phyloP scores from a whole-genome alignment of 2,329 filamentous ascomycete species.

The Trichoderma breve region DNA sequence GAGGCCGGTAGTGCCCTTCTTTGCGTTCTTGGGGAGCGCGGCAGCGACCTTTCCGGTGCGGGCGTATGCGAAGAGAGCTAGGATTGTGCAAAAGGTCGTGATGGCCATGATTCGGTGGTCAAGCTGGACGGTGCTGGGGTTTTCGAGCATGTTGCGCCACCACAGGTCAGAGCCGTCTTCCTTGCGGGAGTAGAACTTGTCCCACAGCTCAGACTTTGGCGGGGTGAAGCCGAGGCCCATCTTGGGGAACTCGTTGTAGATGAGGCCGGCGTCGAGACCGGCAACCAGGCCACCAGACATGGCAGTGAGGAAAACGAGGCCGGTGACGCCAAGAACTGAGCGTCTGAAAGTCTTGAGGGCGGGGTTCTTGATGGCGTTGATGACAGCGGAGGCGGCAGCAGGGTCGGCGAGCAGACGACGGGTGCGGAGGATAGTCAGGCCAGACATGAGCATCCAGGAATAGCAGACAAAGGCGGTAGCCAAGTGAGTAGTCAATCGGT shows the following conservation, averaged over 20 bases:
- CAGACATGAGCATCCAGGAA: conserved; percentile 88
- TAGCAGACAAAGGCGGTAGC: conserved; percentile 92
- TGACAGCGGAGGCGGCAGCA: conserved; percentile 55
- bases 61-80: conserved; percentile 78
- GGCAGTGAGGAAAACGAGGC: conserved; percentile 81
- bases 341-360: conserved; percentile 71
- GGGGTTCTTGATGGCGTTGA: conserved; percentile 63
- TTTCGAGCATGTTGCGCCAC: conserved; percentile 98
- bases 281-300: conserved; percentile 94
- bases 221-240: conserved; percentile 87
- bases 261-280: conserved; percentile 90
- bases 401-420: conserved; percentile 69
- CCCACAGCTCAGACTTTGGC: conserved; percentile 78
- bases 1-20: conserved; percentile 71
- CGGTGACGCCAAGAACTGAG: conserved; percentile 66
- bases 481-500: conserved; percentile 85
- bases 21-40: conserved; percentile 61
- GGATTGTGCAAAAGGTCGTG: conserved; percentile 79
- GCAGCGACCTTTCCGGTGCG: conserved; percentile 59
- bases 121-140: conserved; percentile 91
- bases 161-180: conserved; percentile 78
- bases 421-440: conserved; percentile 77
- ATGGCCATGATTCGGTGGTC: conserved; percentile 92
- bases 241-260: conserved; percentile 97
- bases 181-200: conserved; percentile 78